Base-by-base conservation (phyloP, 2,329 filamentous ascomycete genomes). In the Cercospora brassicicola region DNA sequence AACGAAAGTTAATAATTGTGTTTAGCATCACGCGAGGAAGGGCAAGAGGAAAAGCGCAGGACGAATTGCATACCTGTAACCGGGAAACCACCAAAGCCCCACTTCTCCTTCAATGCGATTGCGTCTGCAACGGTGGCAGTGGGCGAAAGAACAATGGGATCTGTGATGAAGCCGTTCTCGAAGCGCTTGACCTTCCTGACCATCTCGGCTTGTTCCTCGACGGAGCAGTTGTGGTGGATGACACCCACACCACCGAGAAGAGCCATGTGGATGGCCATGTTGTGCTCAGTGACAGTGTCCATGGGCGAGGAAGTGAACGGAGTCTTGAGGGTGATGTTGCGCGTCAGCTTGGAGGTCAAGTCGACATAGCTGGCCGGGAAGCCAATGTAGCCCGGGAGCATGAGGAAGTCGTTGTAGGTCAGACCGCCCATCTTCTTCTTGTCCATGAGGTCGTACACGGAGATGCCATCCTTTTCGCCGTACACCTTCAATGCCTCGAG, bases 161-260 rank as follows among this genome's bases (percentile, higher is more conserved):
- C 96, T 57, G 93, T 86, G 79, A 99, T 99, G 86, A 99, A 99
- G 75, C 95, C 95, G 84, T 99, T 99, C 85, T 99, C 95, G 82
- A 93, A 99, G 78, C 95, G 89, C 90, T 99, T 99, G 76, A 99
- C 95, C 86, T 97, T 98, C 82, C 93, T 89, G 74, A 99, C 92
- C 95, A 99, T 99, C 84, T 97, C 94, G 73, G 95, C 95, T 85
- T 99, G 95, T 65, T 92, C 92, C 30, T 98, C 93, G 31, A 94
- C 88, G n/a, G 94, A 95, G 87, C 95, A 99, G 86, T 99, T 99
- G 88, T 99, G 95, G 86, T 99, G 95, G 75, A 99, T 96, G 75
- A 99, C 93, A 83, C 95, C 92, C 18, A 96, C 85, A 77, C 92
- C 92, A 76, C 92, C 92, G 78, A 95, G 90, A 33, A 95, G 87